These are phyloP conservation scores for Mycena rosella DNA, from an alignment of 768 basidiomycete genomes.

Conservation along the genomic window DNA sequence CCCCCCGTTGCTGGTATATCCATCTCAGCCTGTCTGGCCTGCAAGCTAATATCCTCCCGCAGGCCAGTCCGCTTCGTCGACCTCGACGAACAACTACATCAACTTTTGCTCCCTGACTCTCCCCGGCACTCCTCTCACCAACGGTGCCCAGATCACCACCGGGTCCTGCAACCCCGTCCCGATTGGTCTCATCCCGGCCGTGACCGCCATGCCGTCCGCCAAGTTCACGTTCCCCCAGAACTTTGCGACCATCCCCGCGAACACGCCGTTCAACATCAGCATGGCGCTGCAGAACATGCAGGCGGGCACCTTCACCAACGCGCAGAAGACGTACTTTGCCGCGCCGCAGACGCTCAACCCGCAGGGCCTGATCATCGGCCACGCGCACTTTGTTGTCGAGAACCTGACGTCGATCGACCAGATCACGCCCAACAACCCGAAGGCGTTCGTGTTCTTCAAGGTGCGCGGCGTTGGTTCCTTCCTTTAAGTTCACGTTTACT, in stretches of 20 bases:
- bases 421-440: slow-evolving; percentile 19
- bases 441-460: slow-evolving; percentile 75
- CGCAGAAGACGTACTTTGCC: slow-evolving; percentile 58
- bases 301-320: slow-evolving; percentile 57
- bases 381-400: slow-evolving; percentile 63
- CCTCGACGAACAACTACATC: slow-evolving; percentile 13
- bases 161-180: slow-evolving; percentile 63
- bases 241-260: neutral
- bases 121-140: slow-evolving; percentile 60
- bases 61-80: neutral
- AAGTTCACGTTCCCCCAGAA: slow-evolving; percentile 50
- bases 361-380: slow-evolving; percentile 60
- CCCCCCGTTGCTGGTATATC: slow-evolving; percentile 23
- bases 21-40: neutral
- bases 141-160: slow-evolving; percentile 67
- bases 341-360: slow-evolving; percentile 61
- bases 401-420: neutral
- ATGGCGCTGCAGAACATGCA: neutral
- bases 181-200: slow-evolving; percentile 65
- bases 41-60: neutral
- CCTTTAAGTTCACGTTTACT: no score
- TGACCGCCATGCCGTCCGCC: slow-evolving; percentile 60
- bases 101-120: neutral
- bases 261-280: neutral
- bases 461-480: no score